phyloP scores from a whole-genome alignment of 2,329 filamentous ascomycete species.

The Aspergillus japonicus region DNA sequence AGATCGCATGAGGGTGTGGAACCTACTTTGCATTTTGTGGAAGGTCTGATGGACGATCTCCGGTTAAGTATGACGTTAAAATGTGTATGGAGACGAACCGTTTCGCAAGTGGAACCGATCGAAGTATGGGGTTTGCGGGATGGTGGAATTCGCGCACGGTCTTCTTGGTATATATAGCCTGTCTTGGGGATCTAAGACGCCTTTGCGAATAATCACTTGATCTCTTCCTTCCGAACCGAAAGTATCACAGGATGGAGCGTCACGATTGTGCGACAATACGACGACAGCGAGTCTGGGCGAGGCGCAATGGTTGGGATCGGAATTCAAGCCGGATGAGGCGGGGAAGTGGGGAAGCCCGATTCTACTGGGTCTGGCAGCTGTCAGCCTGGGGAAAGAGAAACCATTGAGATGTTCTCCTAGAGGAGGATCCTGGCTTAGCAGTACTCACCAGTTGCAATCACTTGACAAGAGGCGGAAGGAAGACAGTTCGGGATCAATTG shows the following conservation, averaged over 20 bases:
- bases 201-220: constrained; percentile 4
- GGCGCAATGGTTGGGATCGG: constrained; percentile 15
- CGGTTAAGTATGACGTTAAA: constrained; percentile 10
- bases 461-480: constrained; percentile 11
- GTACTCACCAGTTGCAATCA: constrained; percentile 8
- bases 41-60: constrained; percentile 15
- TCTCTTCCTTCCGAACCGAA: constrained; percentile 10
- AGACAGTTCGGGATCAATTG: background rate
- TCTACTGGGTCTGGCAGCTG: constrained; percentile 5
- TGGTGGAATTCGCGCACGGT: background rate
- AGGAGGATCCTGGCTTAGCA: constrained; percentile 7
- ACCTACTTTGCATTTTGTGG: constrained; percentile 39
- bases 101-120: background rate
- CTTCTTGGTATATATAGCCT: constrained; percentile 13
- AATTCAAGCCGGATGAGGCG: constrained; percentile 19
- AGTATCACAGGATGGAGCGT: constrained; percentile 5
- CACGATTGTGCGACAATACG: constrained; percentile 6
- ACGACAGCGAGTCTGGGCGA: constrained; percentile 4
- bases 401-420: background rate
- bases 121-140: background rate
- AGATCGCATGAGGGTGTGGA: constrained; percentile 1
- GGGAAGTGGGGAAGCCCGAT: constrained; percentile 29
- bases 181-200: background rate
- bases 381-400: constrained; percentile 10
- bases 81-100: constrained; percentile 3